Conservation (phyloP, 495 filamentous ascomycete genomes). For the Penicillium cinerascens region DNA sequence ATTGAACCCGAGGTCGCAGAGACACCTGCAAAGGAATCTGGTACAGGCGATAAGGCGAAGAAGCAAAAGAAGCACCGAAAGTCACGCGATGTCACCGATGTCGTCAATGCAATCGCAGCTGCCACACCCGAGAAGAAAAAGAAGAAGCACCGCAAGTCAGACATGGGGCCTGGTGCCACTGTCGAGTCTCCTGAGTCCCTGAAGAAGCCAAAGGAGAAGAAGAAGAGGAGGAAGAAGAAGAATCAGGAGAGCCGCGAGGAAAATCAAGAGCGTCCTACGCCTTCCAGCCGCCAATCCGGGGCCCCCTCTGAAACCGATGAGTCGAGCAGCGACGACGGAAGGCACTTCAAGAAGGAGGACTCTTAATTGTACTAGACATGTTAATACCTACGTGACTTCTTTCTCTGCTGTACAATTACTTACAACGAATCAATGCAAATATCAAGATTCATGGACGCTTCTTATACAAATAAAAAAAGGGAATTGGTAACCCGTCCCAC, state of each 20-base stretch:
- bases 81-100: not conserved
- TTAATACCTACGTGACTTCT: not conserved
- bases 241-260: too few relatives aligned
- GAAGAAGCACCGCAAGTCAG: conserved; percentile 10
- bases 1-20: not conserved
- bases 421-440: not conserved
- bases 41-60: conserved; percentile 10
- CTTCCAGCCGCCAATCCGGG: too few relatives aligned
- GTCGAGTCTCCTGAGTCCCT: not conserved
- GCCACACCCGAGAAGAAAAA: not conserved
- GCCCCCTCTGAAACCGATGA: not conserved
- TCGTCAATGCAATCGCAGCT: not conserved
- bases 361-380: not conserved
- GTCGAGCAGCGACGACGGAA: not conserved
- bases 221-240: conserved; percentile 1
- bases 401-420: not conserved
- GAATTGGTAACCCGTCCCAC: too few relatives aligned
- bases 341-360: not conserved
- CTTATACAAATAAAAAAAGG: too few relatives aligned
- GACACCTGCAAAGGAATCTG: not conserved
- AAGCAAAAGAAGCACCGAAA: conserved; percentile 8
- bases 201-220: conserved; percentile 2
- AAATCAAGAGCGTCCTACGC: too few relatives aligned
- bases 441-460: not conserved
- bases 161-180: not conserved